Percentiles rank a stretch among this genome's conserved stretches.
Conservation (phyloP, 2,329 filamentous ascomycete species). For the Diaporthe ampelina region DNA sequence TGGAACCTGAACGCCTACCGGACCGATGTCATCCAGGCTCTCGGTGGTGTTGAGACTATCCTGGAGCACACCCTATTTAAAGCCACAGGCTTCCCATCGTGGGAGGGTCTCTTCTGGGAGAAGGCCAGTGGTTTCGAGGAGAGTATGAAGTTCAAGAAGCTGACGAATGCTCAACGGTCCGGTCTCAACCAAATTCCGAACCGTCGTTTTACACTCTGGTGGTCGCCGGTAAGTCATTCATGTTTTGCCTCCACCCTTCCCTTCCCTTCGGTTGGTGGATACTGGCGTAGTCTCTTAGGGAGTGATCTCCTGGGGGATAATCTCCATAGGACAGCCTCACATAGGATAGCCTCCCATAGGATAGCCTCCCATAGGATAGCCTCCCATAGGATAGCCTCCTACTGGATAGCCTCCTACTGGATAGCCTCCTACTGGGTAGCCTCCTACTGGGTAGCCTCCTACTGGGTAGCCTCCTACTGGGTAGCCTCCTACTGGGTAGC, state of each 20-base stretch:
- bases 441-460: no score
- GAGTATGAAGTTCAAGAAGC: slow-evolving; percentile 88
- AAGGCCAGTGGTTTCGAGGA: slow-evolving; percentile 50
- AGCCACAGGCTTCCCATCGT: slow-evolving; percentile 94
- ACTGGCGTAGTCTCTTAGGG: not conserved
- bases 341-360: no score
- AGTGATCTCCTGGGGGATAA: not conserved
- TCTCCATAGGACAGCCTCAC: no score
- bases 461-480: no score
- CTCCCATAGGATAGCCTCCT: not conserved
- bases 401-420: no score
- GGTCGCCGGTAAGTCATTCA: slow-evolving; percentile 59
- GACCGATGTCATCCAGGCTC: slow-evolving; percentile 95
- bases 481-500: no score
- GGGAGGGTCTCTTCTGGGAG: slow-evolving; percentile 97
- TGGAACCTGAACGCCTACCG: slow-evolving; percentile 98
- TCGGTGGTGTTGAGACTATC: slow-evolving; percentile 98
- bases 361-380: no score
- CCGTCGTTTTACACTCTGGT: slow-evolving; percentile 98
- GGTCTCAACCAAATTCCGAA: slow-evolving; percentile 99
- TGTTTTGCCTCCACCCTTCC: not conserved
- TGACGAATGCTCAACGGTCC: slow-evolving; percentile 96
- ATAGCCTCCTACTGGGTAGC: no score
- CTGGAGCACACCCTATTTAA: slow-evolving; percentile 97
- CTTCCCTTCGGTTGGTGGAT: not conserved